These are phyloP conservation scores for Lepraria neglecta DNA, from an alignment of 495 filamentous ascomycete genomes.

Conservation along the genomic window DNA sequence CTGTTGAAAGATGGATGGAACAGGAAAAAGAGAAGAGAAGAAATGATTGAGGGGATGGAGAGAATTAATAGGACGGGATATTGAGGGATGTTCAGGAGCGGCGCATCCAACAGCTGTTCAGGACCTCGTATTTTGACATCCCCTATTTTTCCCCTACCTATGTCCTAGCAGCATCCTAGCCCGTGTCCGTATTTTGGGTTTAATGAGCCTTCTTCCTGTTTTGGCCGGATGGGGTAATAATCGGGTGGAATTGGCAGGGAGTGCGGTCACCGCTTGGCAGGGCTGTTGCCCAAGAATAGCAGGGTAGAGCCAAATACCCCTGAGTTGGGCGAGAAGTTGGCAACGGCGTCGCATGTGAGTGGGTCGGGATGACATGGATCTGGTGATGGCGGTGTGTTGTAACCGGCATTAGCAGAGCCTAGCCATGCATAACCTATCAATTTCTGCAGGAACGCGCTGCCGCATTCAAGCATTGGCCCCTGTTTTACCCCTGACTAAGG, in stretches of 20 bases:
- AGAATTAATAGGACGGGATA: background rate
- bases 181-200: slow-evolving; percentile 5
- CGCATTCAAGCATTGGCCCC: background rate
- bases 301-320: background rate
- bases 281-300: background rate
- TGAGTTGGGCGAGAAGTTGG: background rate
- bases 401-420: background rate
- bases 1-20: slow-evolving; percentile 12
- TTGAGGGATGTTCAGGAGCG: background rate
- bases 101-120: background rate
- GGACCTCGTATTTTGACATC: slow-evolving; percentile 2
- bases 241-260: background rate
- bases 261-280: no score
- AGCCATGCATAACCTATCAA: background rate
- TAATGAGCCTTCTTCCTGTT: background rate
- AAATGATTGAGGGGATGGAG: background rate
- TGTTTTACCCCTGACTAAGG: slow-evolving; percentile 1
- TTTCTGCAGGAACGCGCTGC: background rate
- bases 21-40: background rate
- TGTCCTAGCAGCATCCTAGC: background rate
- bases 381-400: background rate
- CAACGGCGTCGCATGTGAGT: background rate
- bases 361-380: background rate
- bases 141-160: background rate
- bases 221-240: background rate